Conservation (phyloP, 192 early-diverging fungal genomes). For the Pilobolus umbonatus region DNA sequence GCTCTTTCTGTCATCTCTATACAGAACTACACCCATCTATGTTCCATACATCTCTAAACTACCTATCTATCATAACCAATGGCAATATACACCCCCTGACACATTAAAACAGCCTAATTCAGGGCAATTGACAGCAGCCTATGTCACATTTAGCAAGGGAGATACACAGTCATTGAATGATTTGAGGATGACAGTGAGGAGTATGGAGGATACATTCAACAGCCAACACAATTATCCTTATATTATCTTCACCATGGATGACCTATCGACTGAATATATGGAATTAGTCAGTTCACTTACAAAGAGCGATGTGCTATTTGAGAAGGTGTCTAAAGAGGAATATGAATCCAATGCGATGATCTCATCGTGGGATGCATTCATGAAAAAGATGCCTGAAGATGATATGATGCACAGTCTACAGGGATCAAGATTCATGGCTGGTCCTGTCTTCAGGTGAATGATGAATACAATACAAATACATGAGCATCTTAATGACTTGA, state of each 20-base stretch:
- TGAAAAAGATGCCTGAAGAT: too few relatives aligned
- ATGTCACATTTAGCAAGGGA: conserved; percentile 22
- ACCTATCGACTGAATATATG: conserved; percentile 28
- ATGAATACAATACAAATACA: conserved; percentile 55
- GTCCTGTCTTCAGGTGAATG: conserved; percentile 39
- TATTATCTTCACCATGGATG: conserved; percentile 29
- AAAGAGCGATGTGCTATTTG: conserved; percentile 22
- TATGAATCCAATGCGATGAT: too few relatives aligned
- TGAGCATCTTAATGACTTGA: too few relatives aligned
- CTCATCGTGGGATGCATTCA: too few relatives aligned
- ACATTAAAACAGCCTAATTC: conserved; percentile 2
- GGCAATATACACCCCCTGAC: background rate
- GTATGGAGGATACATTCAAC: conserved; percentile 35
- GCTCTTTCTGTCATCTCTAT: background rate
- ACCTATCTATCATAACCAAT: background rate
- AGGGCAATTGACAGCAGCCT: conserved; percentile 12
- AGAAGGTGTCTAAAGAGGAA: conserved; percentile 12
- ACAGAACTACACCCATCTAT: background rate
- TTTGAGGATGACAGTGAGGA: conserved; percentile 23
- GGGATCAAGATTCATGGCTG: conserved; percentile 42
- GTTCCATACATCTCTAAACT: background rate
- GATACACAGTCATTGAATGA: conserved; percentile 10
- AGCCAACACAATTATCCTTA: conserved; percentile 25
- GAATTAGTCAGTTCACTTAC: conserved; percentile 19
- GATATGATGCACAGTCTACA: conserved; percentile 32